phyloP scores from a whole-genome alignment of 768 basidiomycete genomes.

The Rhizopogon rudus region DNA sequence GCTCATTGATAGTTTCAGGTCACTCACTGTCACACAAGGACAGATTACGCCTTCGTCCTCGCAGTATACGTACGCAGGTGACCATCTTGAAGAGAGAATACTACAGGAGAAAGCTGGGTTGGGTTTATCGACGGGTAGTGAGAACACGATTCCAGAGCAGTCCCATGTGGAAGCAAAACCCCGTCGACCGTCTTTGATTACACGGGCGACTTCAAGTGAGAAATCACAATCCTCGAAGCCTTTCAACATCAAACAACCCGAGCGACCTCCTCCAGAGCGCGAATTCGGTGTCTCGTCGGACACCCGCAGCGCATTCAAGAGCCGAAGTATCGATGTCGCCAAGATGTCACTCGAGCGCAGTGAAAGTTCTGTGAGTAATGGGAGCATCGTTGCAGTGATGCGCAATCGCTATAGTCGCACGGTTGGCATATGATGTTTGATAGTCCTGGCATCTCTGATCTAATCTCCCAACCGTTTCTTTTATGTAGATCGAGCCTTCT shows the following conservation, averaged over 20 bases:
- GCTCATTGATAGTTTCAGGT: neutral
- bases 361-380: conserved; percentile 49
- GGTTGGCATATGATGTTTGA: conserved; percentile 34
- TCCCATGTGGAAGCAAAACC: conserved; percentile 7
- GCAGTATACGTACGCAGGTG: conserved; percentile 4
- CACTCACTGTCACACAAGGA: conserved; percentile 5
- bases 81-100: neutral
- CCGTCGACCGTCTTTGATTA: conserved; percentile 18
- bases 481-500: conserved; percentile 39
- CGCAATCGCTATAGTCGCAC: conserved; percentile 54
- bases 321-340: conserved; percentile 25
- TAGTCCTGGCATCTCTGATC: neutral
- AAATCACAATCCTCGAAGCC: conserved; percentile 6
- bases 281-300: conserved; percentile 30
- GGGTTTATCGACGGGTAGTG: neutral
- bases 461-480: neutral
- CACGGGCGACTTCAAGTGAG: conserved; percentile 15
- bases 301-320: conserved; percentile 14
- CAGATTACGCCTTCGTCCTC: conserved; percentile 2
- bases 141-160: neutral
- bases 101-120: neutral
- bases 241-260: conserved; percentile 14
- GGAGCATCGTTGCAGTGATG: conserved; percentile 66
- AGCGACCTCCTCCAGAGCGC: conserved; percentile 16
- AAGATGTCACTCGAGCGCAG: conserved; percentile 40